Conservation (phyloP, 1,139 yeast species). For the Kurtzmaniella quercitrusa region DNA sequence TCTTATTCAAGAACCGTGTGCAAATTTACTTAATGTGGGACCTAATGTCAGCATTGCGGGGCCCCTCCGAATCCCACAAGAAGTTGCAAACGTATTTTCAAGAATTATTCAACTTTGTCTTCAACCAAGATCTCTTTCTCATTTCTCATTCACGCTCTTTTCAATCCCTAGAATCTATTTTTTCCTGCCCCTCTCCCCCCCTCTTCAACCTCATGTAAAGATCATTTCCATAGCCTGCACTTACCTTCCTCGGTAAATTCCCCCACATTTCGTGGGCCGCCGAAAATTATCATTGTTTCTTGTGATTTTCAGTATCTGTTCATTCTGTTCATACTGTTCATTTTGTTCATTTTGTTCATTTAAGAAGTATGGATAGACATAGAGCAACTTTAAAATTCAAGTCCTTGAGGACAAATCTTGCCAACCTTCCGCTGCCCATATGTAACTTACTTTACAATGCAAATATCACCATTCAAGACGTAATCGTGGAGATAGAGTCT, state of each 20-base stretch:
- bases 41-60: background rate
- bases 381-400: slow-evolving; percentile 25
- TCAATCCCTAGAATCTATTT: background rate
- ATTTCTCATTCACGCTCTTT: too few relatives aligned
- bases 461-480: slow-evolving; percentile 56
- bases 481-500: slow-evolving; percentile 45
- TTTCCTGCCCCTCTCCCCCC: background rate
- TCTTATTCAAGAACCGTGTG: too few relatives aligned
- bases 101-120: too few relatives aligned
- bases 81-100: too few relatives aligned
- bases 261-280: slow-evolving; percentile 7
- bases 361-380: slow-evolving; percentile 36
- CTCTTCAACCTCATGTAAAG: background rate
- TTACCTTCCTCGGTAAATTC: slow-evolving; percentile 2
- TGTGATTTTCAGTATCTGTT: background rate
- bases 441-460: slow-evolving; percentile 48
- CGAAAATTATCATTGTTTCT: background rate
- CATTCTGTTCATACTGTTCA: too few relatives aligned
- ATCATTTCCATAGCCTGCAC: slow-evolving; percentile 2
- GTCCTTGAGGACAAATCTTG: slow-evolving; percentile 49
- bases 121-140: too few relatives aligned
- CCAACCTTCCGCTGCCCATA: slow-evolving; percentile 53
- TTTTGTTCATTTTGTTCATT: background rate
- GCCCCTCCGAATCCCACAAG: slow-evolving; percentile 2
- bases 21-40: background rate